Conservation (phyloP, 2,329 filamentous ascomycete species). For the Xylariaceae sp. region DNA sequence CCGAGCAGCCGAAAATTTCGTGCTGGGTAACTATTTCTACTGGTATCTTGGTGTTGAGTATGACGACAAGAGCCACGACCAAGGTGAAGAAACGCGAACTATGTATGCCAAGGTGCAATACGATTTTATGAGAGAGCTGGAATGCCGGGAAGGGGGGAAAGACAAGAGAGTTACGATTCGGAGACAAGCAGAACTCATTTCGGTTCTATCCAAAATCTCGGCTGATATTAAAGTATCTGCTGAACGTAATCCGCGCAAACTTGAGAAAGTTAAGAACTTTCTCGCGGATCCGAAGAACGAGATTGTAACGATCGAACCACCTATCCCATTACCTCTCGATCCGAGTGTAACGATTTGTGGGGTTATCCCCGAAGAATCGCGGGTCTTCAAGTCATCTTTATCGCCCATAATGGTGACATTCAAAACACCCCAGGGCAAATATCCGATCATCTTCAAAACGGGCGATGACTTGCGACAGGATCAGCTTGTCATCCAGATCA, state of each 20-base stretch:
- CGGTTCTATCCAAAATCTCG: slow-evolving; percentile 82
- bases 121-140: slow-evolving; percentile 89
- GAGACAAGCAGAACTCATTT: slow-evolving; percentile 84
- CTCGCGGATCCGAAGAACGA: slow-evolving; percentile 89
- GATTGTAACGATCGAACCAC: slow-evolving; percentile 74
- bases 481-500: slow-evolving; percentile 94
- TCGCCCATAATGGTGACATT: slow-evolving; percentile 90
- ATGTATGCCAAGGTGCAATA: slow-evolving; percentile 92
- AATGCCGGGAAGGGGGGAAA: slow-evolving; percentile 64
- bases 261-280: slow-evolving; percentile 78
- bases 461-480: slow-evolving; percentile 96
- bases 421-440: slow-evolving; percentile 74
- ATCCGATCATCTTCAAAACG: slow-evolving; percentile 94
- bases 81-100: slow-evolving; percentile 69
- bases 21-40: slow-evolving; percentile 89
- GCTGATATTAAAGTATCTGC: slow-evolving; percentile 80
- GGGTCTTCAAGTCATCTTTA: slow-evolving; percentile 92
- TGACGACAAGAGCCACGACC: slow-evolving; percentile 75
- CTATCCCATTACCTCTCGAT: slow-evolving; percentile 83
- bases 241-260: slow-evolving; percentile 74
- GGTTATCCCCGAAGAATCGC: slow-evolving; percentile 76
- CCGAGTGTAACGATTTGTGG: slow-evolving; percentile 76
- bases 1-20: slow-evolving; percentile 81
- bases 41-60: slow-evolving; percentile 99
- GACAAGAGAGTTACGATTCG: slow-evolving; percentile 73